Evolutionary conservation across 208 protist species (phyloP), one percentile per base, ranked within the genome.

Genomic region (Wallacemonas sp.): DNA sequence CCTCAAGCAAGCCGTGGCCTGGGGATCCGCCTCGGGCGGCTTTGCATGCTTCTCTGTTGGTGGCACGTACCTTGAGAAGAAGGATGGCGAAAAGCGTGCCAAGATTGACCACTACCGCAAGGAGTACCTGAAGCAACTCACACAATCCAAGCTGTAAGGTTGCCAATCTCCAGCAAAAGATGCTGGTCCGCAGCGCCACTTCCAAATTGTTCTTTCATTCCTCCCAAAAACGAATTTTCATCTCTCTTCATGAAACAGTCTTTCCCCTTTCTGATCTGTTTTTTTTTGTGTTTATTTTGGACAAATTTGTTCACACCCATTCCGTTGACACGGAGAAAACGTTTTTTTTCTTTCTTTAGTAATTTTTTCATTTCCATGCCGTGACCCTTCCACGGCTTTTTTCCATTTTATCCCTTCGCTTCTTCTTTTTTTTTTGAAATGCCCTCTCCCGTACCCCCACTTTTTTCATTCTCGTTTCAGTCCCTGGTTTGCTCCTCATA

Each of bases 51-150:
- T 72, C 52, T 56, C 55, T 14, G 52, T 81, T 23, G 65, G 66
- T 17, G 70, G 70, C 0, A 71, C 67, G 2, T 74, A 65, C 58
- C 17, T 81, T n/a, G 63, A 81, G 46, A 72, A 72, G 47, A 41
- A 71, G 43, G 29, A 57, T 12, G 67, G 74, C 21, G 75, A 73
- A 38, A 81, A 81, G 30, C 70, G 64, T n/a, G 4, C 64, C 26
- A 55, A 26, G 17, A 12, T 72, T 24, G 33, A 71, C 21, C 14
- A 65, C 24, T 74, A 70, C 56, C 54, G 73, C n/a, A 17, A 52
- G 12, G 33, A 58, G 57, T 75, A 72, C 17, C 30, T 65, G 12
- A 36, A 55, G 17, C 61, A 72, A 21, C 70, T 74, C 21, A 43
- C 46, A 29, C 34, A 63, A 2, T 32, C 54, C 1, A 41, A 55